Base-by-base conservation (phyloP, 805 yeast species). In the Lipomyces spencermartinsiae region DNA sequence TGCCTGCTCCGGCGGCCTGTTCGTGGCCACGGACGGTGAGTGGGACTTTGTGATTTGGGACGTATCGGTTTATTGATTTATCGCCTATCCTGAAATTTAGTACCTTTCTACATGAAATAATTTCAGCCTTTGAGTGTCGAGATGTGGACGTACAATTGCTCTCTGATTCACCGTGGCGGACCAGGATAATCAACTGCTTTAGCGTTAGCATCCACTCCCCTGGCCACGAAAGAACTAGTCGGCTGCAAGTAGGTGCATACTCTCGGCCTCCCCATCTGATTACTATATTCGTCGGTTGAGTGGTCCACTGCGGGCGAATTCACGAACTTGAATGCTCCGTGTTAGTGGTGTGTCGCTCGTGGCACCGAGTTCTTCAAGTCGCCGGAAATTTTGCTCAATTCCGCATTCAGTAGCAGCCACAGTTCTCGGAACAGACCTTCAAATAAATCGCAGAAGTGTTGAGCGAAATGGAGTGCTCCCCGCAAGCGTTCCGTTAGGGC, bases 141-240 rank as follows among this genome's bases (percentile, higher is more conserved):
- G 19, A 5, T 25, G 49, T 33, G 10, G 19, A 66, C 78, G 35
- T 66, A 71, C 84, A 86, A 79, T 93, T 93, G 8, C 97, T 96
- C 75, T 91, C 96, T 4, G 95, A 89, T 76, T 93, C 97, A 33
- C 98, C 98, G 76, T 93, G 98, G 71, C 98, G 87, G 12, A 93
- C 87, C 34, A 93, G 82, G 62, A 93, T 81, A 34, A 93, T 92
- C 39, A 93, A 82, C 87, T 86, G 22, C 31, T 10, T 14, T 4
- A 29, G 22, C 10, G 29, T n/a, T 25, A n/a, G 51, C 51, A 46
- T 12, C 31, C 34, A 56, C 35, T 54, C 51, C 57, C 25, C 59
- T n/a, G n/a, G n/a, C 16, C 22, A 29, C 39, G 1, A 56, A 61
- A 33, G 7, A 25, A 16, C 46, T 19, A 34, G 25, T n/a, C 31